These are phyloP conservation scores for Coemansia sp. DNA, from an alignment of 192 early-diverging fungal genomes.

Conservation along the genomic window DNA sequence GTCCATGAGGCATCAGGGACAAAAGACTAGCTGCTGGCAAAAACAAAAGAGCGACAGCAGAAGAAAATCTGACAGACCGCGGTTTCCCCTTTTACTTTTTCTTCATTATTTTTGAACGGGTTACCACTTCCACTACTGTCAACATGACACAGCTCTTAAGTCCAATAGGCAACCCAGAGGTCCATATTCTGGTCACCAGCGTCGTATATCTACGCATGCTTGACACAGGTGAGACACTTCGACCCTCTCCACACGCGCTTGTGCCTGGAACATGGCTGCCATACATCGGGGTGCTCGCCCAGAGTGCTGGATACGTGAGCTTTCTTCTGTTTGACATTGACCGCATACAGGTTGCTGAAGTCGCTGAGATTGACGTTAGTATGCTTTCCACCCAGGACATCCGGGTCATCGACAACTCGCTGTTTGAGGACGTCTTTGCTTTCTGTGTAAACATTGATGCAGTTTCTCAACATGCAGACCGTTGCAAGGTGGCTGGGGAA, in stretches of 20 bases:
- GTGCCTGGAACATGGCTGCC: conserved; percentile 31
- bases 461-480: neutral
- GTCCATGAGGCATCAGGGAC: too few species aligned
- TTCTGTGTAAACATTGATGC: conserved; percentile 16
- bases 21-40: too few species aligned
- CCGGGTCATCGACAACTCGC: conserved; percentile 39
- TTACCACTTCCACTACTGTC: too few species aligned
- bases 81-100: too few species aligned
- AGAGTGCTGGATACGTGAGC: conserved; percentile 28
- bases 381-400: conserved; percentile 23
- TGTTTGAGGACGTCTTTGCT: conserved; percentile 40
- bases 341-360: conserved; percentile 20
- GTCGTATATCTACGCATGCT: conserved; percentile 36
- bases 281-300: conserved; percentile 36
- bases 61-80: too few species aligned
- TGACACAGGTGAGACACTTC: conserved; percentile 11
- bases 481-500: neutral
- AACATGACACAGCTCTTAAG: neutral
- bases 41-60: too few species aligned
- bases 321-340: conserved; percentile 40
- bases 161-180: conserved; percentile 1
- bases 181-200: conserved; percentile 26
- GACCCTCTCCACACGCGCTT: conserved; percentile 32
- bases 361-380: conserved; percentile 36
- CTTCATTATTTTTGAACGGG: too few species aligned